Evolutionary conservation across 305 asterid species (phyloP).

Genomic region (Solanum hybrid): DNA sequence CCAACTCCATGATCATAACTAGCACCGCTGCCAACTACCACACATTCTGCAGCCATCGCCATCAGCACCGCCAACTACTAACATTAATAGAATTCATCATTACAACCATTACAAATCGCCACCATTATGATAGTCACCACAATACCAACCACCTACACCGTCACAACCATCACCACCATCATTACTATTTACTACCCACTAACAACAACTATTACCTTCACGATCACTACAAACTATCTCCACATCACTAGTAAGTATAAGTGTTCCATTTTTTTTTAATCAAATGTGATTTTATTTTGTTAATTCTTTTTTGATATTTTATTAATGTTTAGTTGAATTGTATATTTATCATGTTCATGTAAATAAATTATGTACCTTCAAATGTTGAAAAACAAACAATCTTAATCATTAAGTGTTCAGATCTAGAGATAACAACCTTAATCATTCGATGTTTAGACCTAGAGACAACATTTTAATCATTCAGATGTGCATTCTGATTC

Average conservation of each 20-base stretch:
- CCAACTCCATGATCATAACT: neutral
- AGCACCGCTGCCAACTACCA: neutral
- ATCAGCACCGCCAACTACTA: neutral
- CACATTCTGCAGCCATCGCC: neutral
- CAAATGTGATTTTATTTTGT: neutral
- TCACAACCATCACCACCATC: neutral
- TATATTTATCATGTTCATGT: neutral
- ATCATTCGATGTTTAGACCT: too few relatives aligned
- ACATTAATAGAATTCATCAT: neutral
- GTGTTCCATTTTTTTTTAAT: neutral
- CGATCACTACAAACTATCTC: neutral
- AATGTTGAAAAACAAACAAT: neutral
- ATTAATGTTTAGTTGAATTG: neutral
- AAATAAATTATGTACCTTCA: too few relatives aligned
- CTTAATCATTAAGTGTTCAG: neutral
- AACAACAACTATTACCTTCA: neutral
- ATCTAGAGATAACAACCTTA: too few relatives aligned
- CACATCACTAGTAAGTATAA: neutral
- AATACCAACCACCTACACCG: neutral
- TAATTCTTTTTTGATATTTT: neutral
- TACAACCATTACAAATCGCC: neutral
- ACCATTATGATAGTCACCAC: neutral
- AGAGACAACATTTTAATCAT: neutral
- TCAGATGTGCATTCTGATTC: neutral
- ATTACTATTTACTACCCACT: too few relatives aligned